phyloP scores from a whole-genome alignment of 2,329 filamentous ascomycete species.

The Penicillium sp. region DNA sequence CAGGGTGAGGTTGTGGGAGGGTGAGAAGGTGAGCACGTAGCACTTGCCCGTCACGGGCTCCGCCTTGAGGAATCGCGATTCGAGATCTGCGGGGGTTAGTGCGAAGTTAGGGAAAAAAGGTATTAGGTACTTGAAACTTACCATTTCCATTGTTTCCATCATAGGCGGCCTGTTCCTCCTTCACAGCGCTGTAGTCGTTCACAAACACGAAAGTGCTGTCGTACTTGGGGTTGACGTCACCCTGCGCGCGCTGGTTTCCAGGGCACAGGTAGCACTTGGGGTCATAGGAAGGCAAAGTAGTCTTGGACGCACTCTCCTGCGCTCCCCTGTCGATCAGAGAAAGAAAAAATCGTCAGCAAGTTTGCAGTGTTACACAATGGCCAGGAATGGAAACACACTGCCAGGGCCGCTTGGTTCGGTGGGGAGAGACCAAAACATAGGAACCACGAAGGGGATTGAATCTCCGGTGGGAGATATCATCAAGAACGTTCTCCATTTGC shows the following conservation, averaged over 20 bases:
- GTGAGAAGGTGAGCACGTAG: slow-evolving; percentile 94
- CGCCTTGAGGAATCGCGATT: slow-evolving; percentile 74
- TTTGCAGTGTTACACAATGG: neutral
- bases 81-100: slow-evolving; percentile 56
- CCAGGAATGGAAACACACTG: slow-evolving; percentile 63
- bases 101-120: neutral
- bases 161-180: slow-evolving; percentile 87
- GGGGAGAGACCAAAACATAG: slow-evolving; percentile 92
- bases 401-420: slow-evolving; percentile 96
- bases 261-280: slow-evolving; percentile 94
- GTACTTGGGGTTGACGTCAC: slow-evolving; percentile 84
- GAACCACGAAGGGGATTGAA: slow-evolving; percentile 89
- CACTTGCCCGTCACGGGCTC: slow-evolving; percentile 91
- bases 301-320: slow-evolving; percentile 70
- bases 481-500: slow-evolving; percentile 73
- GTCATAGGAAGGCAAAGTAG: slow-evolving; percentile 76
- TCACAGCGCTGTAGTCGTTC: slow-evolving; percentile 96
- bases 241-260: slow-evolving; percentile 82
- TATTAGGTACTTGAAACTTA: slow-evolving; percentile 28
- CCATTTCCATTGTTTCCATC: slow-evolving; percentile 52
- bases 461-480: slow-evolving; percentile 95
- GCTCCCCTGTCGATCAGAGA: slow-evolving; percentile 61
- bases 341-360: neutral
- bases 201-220: slow-evolving; percentile 88
- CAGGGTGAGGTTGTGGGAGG: slow-evolving; percentile 85